Evolutionary conservation across 257 asterid species (phyloP).

Genomic region (Solanum pennellii): DNA sequence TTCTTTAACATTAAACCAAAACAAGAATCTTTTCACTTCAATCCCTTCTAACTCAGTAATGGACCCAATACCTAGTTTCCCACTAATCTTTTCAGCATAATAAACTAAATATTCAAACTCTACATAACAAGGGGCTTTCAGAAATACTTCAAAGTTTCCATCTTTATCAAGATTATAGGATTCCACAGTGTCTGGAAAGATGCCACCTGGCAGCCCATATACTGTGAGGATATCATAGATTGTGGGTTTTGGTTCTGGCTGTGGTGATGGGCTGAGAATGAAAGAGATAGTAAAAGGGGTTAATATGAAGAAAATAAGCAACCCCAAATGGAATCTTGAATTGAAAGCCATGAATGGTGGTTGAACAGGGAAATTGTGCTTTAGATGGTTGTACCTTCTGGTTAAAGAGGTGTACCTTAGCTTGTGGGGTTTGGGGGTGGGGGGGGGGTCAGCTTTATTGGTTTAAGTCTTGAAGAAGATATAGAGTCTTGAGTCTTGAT

Average conservation of each 20-base stretch:
- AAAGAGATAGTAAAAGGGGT: not conserved
- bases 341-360: constrained; percentile 7
- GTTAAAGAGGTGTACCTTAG: not conserved
- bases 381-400: not conserved
- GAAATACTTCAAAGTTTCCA: constrained; percentile 58
- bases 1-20: constrained; percentile 87
- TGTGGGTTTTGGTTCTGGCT: constrained; percentile 22
- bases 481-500: not conserved
- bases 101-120: constrained; percentile 75
- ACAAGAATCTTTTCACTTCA: constrained; percentile 60
- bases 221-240: constrained; percentile 52
- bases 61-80: constrained; percentile 60
- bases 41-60: constrained; percentile 61
- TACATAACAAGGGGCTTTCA: constrained; percentile 60
- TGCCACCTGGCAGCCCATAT: constrained; percentile 81
- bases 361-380: not conserved
- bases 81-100: constrained; percentile 63
- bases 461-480: not conserved
- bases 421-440: not conserved
- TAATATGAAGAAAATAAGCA: not conserved
- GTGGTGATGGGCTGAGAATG: not conserved
- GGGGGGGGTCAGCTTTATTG: not conserved
- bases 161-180: constrained; percentile 59
- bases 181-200: constrained; percentile 67
- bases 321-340: not conserved